Evolutionary conservation across 164 flowering plant species (phyloP), one percentile per base, ranked within the genome.

Genomic region (Nymphaea thermarum): DNA sequence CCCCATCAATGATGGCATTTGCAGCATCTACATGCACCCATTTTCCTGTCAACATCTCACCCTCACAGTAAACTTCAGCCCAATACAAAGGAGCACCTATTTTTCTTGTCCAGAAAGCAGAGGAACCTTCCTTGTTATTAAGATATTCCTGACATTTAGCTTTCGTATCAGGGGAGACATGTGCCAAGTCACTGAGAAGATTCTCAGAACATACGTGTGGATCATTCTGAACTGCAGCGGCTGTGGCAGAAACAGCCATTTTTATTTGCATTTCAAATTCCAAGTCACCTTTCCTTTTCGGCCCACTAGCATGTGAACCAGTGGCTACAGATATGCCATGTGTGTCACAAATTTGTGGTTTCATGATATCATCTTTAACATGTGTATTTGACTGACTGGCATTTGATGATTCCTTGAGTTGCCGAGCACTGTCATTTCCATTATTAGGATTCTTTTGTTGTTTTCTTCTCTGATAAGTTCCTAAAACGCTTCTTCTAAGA

Each of bases 1-100:
- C 98, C 43, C 92, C 96, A 76, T 90, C 92, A 75, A 94, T 69
- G 68, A 87, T 80, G 59, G 79, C 78, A 86, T 91, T 89, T 64
- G 83, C 87, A 77, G 85, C 89, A 86, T 94, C 98, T 68, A 91
- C 79, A 81, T 94, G 98, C 68, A 94, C 91, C 98, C 98, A 94
- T 74, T 80, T 94, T 67, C 98, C 98, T 6, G 91, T 82, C 80
- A 82, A 72, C 75, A 89, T 87, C 72, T 90, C 98, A 62, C 91
- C 91, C 76, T 75, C 75, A 70, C 95, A 91, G 68, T 82, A 90
- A 64, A 94, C 90, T 80, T 94, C 98, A 66, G 96, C 97, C 98
- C 98, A 94, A 74, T 77, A 83, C 73, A 88, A 67, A 42, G 97
- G 96, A 75, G 95, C 79, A 16, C 93, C 97, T 43, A 76, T 82